These are phyloP conservation scores for Mycena sanguinolenta DNA, from an alignment of 768 basidiomycete genomes.

Conservation along the genomic window DNA sequence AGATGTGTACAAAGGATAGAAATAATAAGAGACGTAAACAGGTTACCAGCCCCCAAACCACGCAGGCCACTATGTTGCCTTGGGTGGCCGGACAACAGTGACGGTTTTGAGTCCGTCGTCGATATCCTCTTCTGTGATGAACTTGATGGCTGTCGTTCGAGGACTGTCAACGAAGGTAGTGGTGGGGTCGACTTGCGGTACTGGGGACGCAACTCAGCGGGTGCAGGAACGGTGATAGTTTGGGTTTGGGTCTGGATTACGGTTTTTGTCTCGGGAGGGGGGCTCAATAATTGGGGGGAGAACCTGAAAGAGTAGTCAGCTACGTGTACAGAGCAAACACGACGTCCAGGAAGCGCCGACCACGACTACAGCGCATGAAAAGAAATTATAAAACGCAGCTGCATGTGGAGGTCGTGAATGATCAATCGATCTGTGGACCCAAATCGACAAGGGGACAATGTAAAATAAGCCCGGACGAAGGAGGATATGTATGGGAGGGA, in stretches of 20 bases:
- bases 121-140: constrained; percentile 73
- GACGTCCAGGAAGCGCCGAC: constrained; percentile 31
- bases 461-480: constrained; percentile 87
- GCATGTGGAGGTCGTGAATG: constrained; percentile 45
- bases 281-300: constrained; percentile 36
- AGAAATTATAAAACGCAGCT: not conserved
- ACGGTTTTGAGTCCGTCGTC: constrained; percentile 58
- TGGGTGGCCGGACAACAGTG: constrained; percentile 57
- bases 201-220: constrained; percentile 79
- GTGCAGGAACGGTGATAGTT: constrained; percentile 80
- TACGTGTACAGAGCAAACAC: constrained; percentile 21
- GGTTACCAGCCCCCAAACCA: constrained; percentile 75
- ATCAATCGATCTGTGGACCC: constrained; percentile 48
- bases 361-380: constrained; percentile 8
- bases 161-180: constrained; percentile 71
- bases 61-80: constrained; percentile 62
- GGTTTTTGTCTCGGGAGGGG: constrained; percentile 73
- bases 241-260: constrained; percentile 74
- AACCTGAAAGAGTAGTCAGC: constrained; percentile 31
- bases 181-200: constrained; percentile 73
- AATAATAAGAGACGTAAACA: constrained; percentile 47
- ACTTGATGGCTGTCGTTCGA: constrained; percentile 80
- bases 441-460: constrained; percentile 75
- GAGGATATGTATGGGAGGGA: constrained; percentile 70
- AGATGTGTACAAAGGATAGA: constrained; percentile 47